These are phyloP conservation scores for Dunaliella sp. DNA, from an alignment of 139 green algal genomes.

Conservation along the genomic window DNA sequence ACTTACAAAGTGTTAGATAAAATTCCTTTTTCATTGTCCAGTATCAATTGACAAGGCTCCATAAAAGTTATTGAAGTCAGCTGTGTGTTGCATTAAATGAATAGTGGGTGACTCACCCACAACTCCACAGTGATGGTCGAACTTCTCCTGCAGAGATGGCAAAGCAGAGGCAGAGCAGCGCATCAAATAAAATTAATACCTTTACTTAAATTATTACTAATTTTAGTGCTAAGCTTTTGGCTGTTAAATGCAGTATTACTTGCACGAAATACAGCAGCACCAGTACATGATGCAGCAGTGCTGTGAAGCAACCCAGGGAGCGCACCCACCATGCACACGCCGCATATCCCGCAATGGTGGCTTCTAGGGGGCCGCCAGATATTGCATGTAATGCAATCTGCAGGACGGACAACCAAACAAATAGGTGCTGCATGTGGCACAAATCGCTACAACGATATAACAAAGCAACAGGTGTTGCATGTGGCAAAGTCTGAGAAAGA, in stretches of 20 bases:
- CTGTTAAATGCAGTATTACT: no score
- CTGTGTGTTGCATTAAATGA: no score
- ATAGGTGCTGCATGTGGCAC: background rate
- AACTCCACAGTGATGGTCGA: slow-evolving; percentile 80
- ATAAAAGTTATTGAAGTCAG: no score
- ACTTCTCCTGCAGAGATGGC: slow-evolving; percentile 45
- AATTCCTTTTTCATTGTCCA: no score
- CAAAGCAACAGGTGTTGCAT: background rate
- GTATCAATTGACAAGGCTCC: no score
- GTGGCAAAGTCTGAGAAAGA: background rate
- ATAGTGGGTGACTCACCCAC: slow-evolving; percentile 35
- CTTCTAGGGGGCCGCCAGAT: slow-evolving; percentile 65
- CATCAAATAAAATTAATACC: background rate
- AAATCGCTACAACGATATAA: background rate
- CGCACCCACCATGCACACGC: slow-evolving; percentile 64
- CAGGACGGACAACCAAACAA: background rate
- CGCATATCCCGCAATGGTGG: slow-evolving; percentile 67
- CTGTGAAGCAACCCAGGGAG: background rate
- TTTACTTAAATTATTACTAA: background rate
- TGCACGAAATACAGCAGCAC: background rate
- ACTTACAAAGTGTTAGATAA: no score
- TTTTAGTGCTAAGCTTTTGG: background rate
- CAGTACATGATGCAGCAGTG: background rate
- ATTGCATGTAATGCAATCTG: slow-evolving; percentile 67
- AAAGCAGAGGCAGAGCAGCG: background rate